Evolutionary conservation across 2,329 filamentous ascomycete genomes (phyloP).

Genomic region (Colletotrichum lentis): DNA sequence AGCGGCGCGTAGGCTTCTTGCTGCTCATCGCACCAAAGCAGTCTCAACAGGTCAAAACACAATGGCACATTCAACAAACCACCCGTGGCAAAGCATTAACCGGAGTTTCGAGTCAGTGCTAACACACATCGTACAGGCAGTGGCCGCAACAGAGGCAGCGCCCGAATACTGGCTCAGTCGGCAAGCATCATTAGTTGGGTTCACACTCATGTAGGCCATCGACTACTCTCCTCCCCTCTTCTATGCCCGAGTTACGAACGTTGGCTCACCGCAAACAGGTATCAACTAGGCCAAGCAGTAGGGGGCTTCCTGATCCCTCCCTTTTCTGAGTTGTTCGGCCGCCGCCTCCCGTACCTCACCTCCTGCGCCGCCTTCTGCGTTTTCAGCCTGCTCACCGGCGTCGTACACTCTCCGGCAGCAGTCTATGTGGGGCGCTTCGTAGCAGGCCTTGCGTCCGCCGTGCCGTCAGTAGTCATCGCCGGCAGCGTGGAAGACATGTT

Average conservation of each 20-base stretch:
- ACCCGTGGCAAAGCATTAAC: neutral
- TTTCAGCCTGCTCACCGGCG: slow-evolving; percentile 50
- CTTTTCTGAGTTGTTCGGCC: slow-evolving; percentile 49
- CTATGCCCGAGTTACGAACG: neutral
- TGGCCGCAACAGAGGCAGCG: slow-evolving; percentile 30
- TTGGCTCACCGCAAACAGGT: slow-evolving; percentile 38
- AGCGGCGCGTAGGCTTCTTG: neutral
- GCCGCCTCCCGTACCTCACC: slow-evolving; percentile 47
- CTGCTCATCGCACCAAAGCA: neutral
- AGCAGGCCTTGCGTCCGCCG: slow-evolving; percentile 55
- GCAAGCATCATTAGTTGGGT: slow-evolving; percentile 40
- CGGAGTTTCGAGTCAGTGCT: neutral
- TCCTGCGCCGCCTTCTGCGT: slow-evolving; percentile 46
- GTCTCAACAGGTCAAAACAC: neutral
- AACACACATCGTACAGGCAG: slow-evolving; percentile 5
- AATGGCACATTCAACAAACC: neutral
- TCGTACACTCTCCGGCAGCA: slow-evolving; percentile 47
- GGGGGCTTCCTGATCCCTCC: slow-evolving; percentile 51
- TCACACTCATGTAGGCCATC: slow-evolving; percentile 41
- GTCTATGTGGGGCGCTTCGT: slow-evolving; percentile 54
- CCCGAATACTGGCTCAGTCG: slow-evolving; percentile 24
- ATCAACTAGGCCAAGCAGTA: slow-evolving; percentile 49
- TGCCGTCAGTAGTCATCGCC: slow-evolving; percentile 56
- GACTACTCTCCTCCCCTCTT: too few species aligned
- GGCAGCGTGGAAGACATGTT: slow-evolving; percentile 61